Evolutionary conservation across 768 basidiomycete species (phyloP).

Genomic region (Hydnomerulius pinastri): DNA sequence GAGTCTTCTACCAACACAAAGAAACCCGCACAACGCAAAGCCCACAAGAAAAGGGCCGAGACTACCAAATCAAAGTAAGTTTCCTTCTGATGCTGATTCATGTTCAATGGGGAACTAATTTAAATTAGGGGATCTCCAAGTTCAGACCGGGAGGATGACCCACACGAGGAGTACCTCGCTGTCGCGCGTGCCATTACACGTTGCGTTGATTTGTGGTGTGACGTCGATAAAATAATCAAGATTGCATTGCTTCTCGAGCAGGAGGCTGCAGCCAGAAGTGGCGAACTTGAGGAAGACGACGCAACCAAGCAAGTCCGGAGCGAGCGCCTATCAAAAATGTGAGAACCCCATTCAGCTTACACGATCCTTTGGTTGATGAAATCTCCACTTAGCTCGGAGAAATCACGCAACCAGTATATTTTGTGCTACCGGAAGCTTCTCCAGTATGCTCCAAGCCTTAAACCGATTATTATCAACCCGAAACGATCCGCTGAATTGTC

Average conservation of each 20-base stretch:
- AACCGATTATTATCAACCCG: background rate
- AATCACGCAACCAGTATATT: background rate
- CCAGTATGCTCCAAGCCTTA: background rate
- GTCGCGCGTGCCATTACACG: background rate
- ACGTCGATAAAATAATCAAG: slow-evolving; percentile 2
- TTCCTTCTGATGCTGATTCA: too few species aligned
- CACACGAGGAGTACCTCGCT: background rate
- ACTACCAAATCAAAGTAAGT: too few species aligned
- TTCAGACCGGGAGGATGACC: too few species aligned
- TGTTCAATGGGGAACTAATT: too few species aligned
- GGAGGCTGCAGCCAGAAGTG: background rate
- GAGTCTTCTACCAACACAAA: too few species aligned
- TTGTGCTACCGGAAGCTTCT: background rate
- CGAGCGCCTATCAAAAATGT: background rate
- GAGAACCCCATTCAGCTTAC: too few species aligned
- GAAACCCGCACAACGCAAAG: too few species aligned
- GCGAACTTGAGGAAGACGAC: background rate
- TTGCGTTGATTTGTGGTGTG: background rate
- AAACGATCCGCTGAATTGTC: background rate
- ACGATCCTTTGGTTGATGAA: background rate
- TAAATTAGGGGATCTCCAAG: too few species aligned
- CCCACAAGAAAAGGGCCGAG: too few species aligned
- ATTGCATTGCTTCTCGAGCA: background rate
- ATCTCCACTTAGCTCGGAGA: background rate
- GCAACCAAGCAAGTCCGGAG: background rate